Evolutionary conservation across 108 stramenopile genomes (phyloP).

Genomic region (Aurantiochytrium sp.): DNA sequence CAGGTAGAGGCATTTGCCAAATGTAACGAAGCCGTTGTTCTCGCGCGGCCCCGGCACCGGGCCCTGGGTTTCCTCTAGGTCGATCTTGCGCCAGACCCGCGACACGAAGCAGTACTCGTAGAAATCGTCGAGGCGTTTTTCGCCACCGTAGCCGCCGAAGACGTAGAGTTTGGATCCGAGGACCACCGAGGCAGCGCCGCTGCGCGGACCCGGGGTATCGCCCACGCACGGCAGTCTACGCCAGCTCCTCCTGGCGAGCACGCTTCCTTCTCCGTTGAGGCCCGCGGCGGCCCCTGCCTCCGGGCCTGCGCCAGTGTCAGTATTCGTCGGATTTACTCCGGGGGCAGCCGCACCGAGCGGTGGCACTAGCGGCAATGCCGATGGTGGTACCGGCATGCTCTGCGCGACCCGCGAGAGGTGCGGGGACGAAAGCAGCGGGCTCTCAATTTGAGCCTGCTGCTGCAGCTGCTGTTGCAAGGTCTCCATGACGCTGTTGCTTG

Average conservation of each 20-base stretch:
- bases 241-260: not conserved
- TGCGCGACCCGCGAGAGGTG: too few species aligned
- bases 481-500: too few species aligned
- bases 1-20: constrained; percentile 58
- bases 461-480: too few species aligned
- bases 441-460: too few species aligned
- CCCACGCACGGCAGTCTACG: not conserved
- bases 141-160: constrained; percentile 50
- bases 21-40: not conserved
- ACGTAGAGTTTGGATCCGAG: constrained; percentile 45
- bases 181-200: constrained; percentile 47
- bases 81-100: not conserved
- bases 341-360: too few species aligned
- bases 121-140: constrained; percentile 46
- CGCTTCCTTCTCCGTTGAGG: not conserved
- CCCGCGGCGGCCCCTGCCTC: not conserved
- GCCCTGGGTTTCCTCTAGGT: not conserved
- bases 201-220: constrained; percentile 42
- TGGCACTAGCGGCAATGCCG: too few species aligned
- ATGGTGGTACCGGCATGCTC: too few species aligned
- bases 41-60: not conserved
- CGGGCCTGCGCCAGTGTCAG: not conserved
- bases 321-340: not conserved
- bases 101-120: constrained; percentile 39
- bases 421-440: too few species aligned